A percentile compares a stretch with the other conserved stretches of the same genome.
phyloP scores from a whole-genome alignment of 2,329 filamentous ascomycete species.

The Pseudogymnoascus verrucosus region DNA sequence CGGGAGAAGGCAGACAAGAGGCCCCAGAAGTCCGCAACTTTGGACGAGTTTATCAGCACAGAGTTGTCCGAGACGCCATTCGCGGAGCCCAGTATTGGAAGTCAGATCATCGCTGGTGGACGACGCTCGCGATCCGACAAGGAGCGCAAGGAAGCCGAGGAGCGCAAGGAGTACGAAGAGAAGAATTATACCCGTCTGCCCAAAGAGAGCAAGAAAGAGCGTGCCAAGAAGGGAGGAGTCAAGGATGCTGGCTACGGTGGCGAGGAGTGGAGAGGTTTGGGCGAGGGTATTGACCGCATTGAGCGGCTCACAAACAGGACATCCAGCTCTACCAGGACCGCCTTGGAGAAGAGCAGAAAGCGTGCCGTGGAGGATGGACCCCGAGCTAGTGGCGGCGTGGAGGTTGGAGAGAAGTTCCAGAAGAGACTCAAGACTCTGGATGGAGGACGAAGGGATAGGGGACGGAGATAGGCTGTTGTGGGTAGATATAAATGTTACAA shows the following conservation, averaged over 20 bases:
- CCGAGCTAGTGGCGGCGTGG: conserved; percentile 52
- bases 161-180: conserved; percentile 83
- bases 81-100: conserved; percentile 85
- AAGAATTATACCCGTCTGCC: conserved; percentile 83
- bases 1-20: conserved; percentile 51
- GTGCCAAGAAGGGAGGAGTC: conserved; percentile 50
- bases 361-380: conserved; percentile 66
- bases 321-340: conserved; percentile 42
- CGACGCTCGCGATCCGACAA: conserved; percentile 69
- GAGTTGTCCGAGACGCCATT: conserved; percentile 77
- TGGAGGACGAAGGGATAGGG: conserved; percentile 33
- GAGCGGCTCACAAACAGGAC: conserved; percentile 70
- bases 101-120: conserved; percentile 73
- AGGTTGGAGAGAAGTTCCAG: conserved; percentile 67
- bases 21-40: conserved; percentile 67
- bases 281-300: conserved; percentile 80
- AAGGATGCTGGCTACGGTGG: conserved; percentile 65
- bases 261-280: conserved; percentile 85
- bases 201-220: conserved; percentile 80
- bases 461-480: conserved; percentile 11
- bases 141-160: conserved; percentile 69
- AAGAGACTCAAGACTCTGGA: conserved; percentile 54
- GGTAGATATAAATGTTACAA: not conserved
- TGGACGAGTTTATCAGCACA: conserved; percentile 84
- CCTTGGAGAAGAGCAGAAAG: conserved; percentile 80